Evolutionary conservation across 164 flowering plant genomes (phyloP).

Genomic region (Litsea cubeba): DNA sequence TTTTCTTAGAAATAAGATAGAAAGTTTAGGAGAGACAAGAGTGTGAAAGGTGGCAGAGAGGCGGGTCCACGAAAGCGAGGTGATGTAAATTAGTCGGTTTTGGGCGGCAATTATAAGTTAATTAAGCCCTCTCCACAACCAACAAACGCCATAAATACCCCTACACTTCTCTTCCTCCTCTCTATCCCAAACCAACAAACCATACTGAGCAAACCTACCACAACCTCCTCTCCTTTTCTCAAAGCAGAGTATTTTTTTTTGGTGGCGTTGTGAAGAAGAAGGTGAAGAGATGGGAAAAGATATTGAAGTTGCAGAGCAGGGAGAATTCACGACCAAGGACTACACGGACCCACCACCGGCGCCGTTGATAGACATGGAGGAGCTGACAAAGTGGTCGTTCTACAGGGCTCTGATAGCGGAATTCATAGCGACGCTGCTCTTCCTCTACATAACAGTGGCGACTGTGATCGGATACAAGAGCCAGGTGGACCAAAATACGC

Average conservation of each 20-base stretch:
- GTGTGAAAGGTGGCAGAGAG: not conserved
- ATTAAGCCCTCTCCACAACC: not conserved
- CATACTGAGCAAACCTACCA: not conserved
- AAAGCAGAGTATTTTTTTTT: not conserved
- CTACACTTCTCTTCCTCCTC: not conserved
- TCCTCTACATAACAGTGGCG: conserved; percentile 66
- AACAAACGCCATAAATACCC: not conserved
- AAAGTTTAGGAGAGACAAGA: not conserved
- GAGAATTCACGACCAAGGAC: conserved; percentile 49
- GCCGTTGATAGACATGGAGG: conserved; percentile 53
- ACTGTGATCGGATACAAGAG: conserved; percentile 78
- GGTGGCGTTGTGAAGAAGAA: not conserved
- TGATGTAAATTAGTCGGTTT: not conserved
- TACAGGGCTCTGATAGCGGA: conserved; percentile 86
- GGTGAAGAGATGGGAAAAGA: conserved; percentile 42
- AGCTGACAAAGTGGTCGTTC: conserved; percentile 70
- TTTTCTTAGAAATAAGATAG: too few species aligned
- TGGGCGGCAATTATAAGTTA: not conserved
- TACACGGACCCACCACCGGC: conserved; percentile 94
- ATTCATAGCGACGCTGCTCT: conserved; percentile 77
- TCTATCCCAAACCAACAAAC: not conserved
- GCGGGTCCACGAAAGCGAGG: not conserved
- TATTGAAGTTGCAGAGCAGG: conserved; percentile 26
- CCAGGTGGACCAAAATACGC: conserved; percentile 26
- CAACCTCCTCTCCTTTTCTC: not conserved